Evolutionary conservation across 2,329 filamentous ascomycete species (phyloP), one percentile per base, ranked within the genome.

Genomic region (Aspergillus pseudotamarii): DNA sequence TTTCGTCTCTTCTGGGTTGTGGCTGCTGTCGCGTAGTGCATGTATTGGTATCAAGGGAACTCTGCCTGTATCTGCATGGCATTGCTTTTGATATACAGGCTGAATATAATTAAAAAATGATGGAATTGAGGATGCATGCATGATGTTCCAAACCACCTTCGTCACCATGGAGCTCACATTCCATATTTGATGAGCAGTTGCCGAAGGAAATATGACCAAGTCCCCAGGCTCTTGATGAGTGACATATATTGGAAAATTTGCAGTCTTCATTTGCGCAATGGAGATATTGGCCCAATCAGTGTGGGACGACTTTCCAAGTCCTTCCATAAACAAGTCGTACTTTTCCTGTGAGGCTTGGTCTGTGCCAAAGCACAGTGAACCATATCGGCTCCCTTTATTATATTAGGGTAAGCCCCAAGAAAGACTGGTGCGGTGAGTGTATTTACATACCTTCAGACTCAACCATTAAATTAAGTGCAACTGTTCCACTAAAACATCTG

Each of bases 131-230:
- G 75, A 69, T 16, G 72, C 66, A 67, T 77, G 76, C 56, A 78
- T 70, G 26, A 76, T 75, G 58, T 77, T 77, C 76, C 76, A 77
- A 34, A 77, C 76, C 19, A 77, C 66, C 59, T 77, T 77, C 19
- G 75, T 76, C 14, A 75, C 75, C 58, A 77, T 65, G 2, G 69
- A 65, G 38, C 71, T 72, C 21, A 75, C 68, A 62, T 78, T 77
- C 75, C 75, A 77, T 46, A 78, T 69, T 59, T 78, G 76, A 61
- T 78, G 75, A 12, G 75, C 72, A 53, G 76, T 76, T 23, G 73
- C 72, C n/a, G 75, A 72, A 48, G 75, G 76, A 57, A 77, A 76
- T 12, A 77, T 70, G 6, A 77, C 73, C 23, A 78, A 65, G 59
- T 78, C 76, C 11, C 75, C 75, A 10, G 72, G 70, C 51, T 69